Evolutionary conservation across 306 rosid species (phyloP), one percentile per base, ranked within the genome.

Genomic region (Lablab purpureus): DNA sequence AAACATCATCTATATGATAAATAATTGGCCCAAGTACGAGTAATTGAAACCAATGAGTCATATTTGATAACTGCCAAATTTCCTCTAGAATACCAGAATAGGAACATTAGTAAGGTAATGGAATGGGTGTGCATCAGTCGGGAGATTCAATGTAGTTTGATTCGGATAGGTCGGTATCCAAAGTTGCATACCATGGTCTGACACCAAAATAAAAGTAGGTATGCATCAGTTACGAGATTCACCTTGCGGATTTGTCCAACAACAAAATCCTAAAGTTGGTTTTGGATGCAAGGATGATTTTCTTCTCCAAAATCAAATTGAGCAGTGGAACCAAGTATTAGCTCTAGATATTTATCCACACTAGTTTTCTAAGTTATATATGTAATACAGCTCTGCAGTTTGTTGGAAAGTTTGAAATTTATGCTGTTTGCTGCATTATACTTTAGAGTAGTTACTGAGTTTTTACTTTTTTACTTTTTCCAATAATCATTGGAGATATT

Each of bases 241-340:
- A 22, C 68, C 22, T 22, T 22, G 67, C 27, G 43, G 55, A 58
- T 40, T 58, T 74, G 27, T 74, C 55, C 43, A 56, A 23, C 10
- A 74, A 40, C 11, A 15, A 40, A 41, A 43, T 56, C 41, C 22
- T 30, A 40, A 55, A 22, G 40, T 55, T 55, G 11, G 78, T 74
- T 58, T 58, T 58, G 69, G 69, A 74, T 58, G 79, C 3, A 58
- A 9, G 50, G 68, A 74, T 45, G 27, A 56, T 56, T 74, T 41
- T 74, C 68, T 58, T 28, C 40, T 65, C 28, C 50, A 65, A 65
- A 65, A 36, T 65, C 4, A 46, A 36, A 36, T 34, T 32, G 47
- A 64, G 70, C 25, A 34, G 47, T 64, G 47, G n/a, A 65, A 18
- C 28, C 10, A 36, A n/a, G 28, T n/a, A 65, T 65, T 37, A 14